These are phyloP conservation scores for Spergularia marina DNA, from an alignment of 148 eudicot genomes.

Conservation along the genomic window DNA sequence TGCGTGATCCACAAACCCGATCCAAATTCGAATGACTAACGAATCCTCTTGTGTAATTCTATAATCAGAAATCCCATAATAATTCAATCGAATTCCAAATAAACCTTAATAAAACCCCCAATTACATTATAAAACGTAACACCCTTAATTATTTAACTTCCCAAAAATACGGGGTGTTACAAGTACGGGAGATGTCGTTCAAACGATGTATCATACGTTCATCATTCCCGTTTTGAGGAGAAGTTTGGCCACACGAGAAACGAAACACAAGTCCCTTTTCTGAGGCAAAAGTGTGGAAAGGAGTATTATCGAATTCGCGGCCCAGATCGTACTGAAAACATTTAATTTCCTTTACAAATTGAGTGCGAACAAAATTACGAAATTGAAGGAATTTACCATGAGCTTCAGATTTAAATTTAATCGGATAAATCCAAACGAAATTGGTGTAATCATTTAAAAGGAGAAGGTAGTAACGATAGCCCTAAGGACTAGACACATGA, in stretches of 20 bases:
- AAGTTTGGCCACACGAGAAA: background rate
- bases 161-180: no score
- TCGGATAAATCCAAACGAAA: background rate
- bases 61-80: no score
- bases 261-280: background rate
- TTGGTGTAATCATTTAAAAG: background rate
- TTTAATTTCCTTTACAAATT: background rate
- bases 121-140: no score
- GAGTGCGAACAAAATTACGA: background rate
- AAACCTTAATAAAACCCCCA: no score
- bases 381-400: background rate
- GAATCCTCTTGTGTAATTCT: no score
- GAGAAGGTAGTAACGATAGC: background rate
- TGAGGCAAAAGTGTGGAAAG: background rate
- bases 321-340: background rate
- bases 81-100: no score
- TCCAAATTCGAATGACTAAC: no score
- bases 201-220: background rate
- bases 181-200: background rate
- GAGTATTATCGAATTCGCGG: background rate
- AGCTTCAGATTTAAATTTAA: background rate
- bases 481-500: no score
- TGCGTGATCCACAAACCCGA: no score
- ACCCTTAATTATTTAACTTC: no score
- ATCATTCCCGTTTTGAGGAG: background rate